These are phyloP conservation scores for Pseudogymnoascus sp. DNA, from an alignment of 2,329 filamentous ascomycete genomes.

Conservation along the genomic window DNA sequence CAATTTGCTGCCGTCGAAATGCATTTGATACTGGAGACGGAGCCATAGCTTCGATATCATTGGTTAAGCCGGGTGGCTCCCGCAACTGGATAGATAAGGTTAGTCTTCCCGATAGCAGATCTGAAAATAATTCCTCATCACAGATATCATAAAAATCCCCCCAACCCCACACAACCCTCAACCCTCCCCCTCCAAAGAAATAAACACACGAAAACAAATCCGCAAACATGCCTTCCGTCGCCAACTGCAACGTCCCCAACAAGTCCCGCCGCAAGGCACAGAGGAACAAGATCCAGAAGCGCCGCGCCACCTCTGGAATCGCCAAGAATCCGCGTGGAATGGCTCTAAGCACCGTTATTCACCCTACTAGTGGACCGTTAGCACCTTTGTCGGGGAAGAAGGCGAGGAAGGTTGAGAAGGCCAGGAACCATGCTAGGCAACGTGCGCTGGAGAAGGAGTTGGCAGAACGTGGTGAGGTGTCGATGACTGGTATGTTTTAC, in stretches of 20 bases:
- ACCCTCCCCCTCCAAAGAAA: neutral
- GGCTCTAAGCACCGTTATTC: slow-evolving; percentile 23
- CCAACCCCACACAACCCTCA: neutral
- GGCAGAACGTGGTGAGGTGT: slow-evolving; percentile 25
- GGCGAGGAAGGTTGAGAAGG: slow-evolving; percentile 27
- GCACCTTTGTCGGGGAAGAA: slow-evolving; percentile 29
- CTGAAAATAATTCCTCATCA: slow-evolving; percentile 4
- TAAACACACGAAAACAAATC: neutral
- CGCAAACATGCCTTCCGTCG: slow-evolving; percentile 27
- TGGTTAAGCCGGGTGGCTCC: neutral
- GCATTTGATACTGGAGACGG: neutral
- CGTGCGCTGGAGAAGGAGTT: slow-evolving; percentile 27
- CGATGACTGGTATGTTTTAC: slow-evolving; percentile 25
- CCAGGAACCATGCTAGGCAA: slow-evolving; percentile 25
- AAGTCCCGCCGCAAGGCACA: slow-evolving; percentile 26
- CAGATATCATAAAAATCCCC: slow-evolving; percentile 8
- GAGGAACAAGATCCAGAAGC: slow-evolving; percentile 26
- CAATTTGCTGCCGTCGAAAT: neutral
- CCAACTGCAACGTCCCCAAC: slow-evolving; percentile 29
- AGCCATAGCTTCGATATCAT: neutral
- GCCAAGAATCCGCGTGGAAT: slow-evolving; percentile 27
- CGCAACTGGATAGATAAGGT: slow-evolving; percentile 5
- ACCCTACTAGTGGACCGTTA: slow-evolving; percentile 26
- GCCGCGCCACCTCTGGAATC: slow-evolving; percentile 22
- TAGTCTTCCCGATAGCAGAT: slow-evolving; percentile 7